Evolutionary conservation across 1,139 yeast species (phyloP), one percentile per base, ranked within the genome.

Genomic region (Starmera stellimalicola): DNA sequence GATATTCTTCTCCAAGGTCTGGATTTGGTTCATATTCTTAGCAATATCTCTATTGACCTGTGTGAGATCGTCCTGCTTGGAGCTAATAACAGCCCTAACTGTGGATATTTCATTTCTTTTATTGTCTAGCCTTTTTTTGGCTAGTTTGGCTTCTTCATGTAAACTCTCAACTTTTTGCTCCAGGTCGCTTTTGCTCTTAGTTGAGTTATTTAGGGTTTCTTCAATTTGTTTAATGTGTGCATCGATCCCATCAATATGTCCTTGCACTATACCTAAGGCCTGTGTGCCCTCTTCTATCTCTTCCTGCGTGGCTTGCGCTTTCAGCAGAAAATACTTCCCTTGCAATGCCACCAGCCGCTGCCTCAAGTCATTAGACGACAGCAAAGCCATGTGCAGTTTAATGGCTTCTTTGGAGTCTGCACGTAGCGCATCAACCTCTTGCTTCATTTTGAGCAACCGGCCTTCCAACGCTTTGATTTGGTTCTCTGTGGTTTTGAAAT

Each of bases 311-410:
- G 36, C 36, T 16, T 34, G 43, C 18, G 52, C 50, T 16, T 68
- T 73, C 50, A 74, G 73, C 87, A 88, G 79, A 38, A 68, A 59
- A n/a, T 73, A 65, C 45, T 77, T 79, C 6, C 83, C 91, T 38
- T 72, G 70, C 12, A 73, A 48, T 15, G 61, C 43, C 24, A 65
- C 62, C 37, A 70, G 63, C 38, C 61, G 62, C 29, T 59, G 55
- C 38, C 73, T 60, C 27, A 74, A 53, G 34, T 59, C 55, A 25
- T 54, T 50, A 3, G 60, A 52, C 20, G 51, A 53, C 35, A 46
- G 36, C 43, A 56, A 46, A 32, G 49, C 48, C 24, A 51, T 44
- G 54, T 58, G 52, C 36, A 49, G 62, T 54, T 51, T 61, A 58
- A 52, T 51, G 53, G 65, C 66, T 58, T 56, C 61, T 56, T 48